These are phyloP conservation scores for Leucosporidium yakuticum DNA, from an alignment of 768 basidiomycete species.

Conservation along the genomic window DNA sequence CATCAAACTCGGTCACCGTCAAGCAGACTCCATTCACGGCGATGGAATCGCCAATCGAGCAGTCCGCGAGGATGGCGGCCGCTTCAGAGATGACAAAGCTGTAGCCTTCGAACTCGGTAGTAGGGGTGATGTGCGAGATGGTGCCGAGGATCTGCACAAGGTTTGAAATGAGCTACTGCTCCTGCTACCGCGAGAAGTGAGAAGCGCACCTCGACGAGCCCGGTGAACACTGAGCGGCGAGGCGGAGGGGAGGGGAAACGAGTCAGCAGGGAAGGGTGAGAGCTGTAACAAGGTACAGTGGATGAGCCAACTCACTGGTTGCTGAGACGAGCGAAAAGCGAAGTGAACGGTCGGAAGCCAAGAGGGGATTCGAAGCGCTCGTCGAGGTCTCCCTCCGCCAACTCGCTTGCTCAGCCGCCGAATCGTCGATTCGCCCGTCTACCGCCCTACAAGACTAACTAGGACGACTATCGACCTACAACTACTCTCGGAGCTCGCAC, in stretches of 20 bases:
- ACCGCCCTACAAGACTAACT: too few relatives aligned
- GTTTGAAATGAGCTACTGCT: not conserved
- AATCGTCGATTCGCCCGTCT: too few relatives aligned
- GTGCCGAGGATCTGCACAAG: conserved; percentile 55
- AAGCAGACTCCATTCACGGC: conserved; percentile 78
- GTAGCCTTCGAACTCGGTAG: conserved; percentile 63
- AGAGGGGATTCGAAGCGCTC: too few relatives aligned
- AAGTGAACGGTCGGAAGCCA: too few relatives aligned
- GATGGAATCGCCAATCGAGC: conserved; percentile 89
- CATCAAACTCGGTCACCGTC: conserved; percentile 79
- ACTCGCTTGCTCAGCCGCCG: too few relatives aligned
- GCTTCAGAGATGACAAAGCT: conserved; percentile 69
- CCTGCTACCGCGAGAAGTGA: not conserved
- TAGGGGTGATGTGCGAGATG: conserved; percentile 59
- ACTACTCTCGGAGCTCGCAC: not conserved
- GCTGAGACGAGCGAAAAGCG: too few relatives aligned
- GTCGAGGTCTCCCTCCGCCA: too few relatives aligned
- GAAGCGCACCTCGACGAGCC: conserved; percentile 38
- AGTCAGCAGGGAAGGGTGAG: not conserved
- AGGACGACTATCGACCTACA: too few relatives aligned
- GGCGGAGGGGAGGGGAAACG: not conserved
- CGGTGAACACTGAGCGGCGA: conserved; percentile 35
- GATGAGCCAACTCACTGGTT: too few relatives aligned
- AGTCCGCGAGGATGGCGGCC: conserved; percentile 72
- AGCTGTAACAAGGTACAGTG: too few relatives aligned